Percentiles rank a stretch among this genome's conserved stretches.
Evolutionary conservation across 2,329 filamentous ascomycete genomes (phyloP).

Genomic region (Zasmidium cellare): DNA sequence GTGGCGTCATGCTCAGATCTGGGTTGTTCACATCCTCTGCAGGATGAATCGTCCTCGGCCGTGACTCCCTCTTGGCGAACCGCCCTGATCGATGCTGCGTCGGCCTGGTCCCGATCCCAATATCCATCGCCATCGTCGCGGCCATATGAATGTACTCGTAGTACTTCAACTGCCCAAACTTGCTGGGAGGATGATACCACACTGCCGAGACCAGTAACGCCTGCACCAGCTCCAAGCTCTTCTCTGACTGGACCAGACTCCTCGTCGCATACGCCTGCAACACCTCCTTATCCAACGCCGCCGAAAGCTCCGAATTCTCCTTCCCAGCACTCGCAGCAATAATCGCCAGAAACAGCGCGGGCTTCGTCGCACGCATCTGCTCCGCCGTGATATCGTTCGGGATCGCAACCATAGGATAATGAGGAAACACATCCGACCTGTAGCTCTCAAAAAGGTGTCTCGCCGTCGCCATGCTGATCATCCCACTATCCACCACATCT

Average conservation of each 20-base stretch:
- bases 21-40: constrained; percentile 28
- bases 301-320: constrained; percentile 50
- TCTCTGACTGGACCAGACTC: constrained; percentile 52
- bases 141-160: constrained; percentile 56
- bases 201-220: constrained; percentile 50
- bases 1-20: constrained; percentile 27
- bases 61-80: neutral
- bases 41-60: constrained; percentile 17
- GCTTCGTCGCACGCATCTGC: constrained; percentile 60
- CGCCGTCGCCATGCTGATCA: constrained; percentile 59
- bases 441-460: constrained; percentile 59
- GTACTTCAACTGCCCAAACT: constrained; percentile 46
- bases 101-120: constrained; percentile 35
- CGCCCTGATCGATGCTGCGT: neutral
- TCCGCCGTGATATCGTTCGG: constrained; percentile 54
- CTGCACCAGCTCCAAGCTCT: constrained; percentile 54
- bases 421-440: constrained; percentile 59
- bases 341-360: constrained; percentile 69
- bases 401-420: constrained; percentile 65
- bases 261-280: constrained; percentile 50
- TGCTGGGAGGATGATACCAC: constrained; percentile 52
- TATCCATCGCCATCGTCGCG: constrained; percentile 51
- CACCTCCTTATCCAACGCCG: constrained; percentile 49
- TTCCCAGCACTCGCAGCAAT: constrained; percentile 63
- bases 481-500: constrained; percentile 57